Conservation (phyloP, 108 stramenopile species). For the Chaetoceros muelleri region DNA sequence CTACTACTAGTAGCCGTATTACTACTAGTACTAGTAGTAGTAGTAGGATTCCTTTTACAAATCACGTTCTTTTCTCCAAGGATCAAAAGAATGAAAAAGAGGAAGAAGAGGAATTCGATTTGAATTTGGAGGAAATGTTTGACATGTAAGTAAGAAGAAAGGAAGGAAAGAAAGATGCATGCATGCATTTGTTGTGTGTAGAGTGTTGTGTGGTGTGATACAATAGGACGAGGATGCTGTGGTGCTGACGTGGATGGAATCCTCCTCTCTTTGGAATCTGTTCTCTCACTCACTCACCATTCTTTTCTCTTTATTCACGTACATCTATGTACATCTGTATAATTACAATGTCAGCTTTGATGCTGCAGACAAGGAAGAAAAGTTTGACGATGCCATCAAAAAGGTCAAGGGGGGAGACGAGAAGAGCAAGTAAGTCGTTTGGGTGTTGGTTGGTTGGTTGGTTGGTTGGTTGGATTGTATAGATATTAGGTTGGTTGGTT, state of each 20-base stretch:
- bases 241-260: neutral
- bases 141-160: constrained; percentile 31
- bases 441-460: no score
- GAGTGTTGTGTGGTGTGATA: neutral
- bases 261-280: neutral
- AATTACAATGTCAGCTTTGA: constrained; percentile 41
- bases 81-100: no score
- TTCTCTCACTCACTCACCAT: neutral
- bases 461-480: no score
- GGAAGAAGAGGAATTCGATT: constrained; percentile 64
- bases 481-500: no score
- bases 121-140: constrained; percentile 82
- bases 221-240: neutral
- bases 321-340: neutral
- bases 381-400: constrained; percentile 70
- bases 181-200: neutral
- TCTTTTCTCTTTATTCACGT: neutral
- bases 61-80: no score
- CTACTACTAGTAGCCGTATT: no score
- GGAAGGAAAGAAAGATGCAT: neutral
- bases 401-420: constrained; percentile 64
- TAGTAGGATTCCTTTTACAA: no score
- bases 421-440: no score
- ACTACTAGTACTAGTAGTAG: no score
- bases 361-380: constrained; percentile 71